Conservation (phyloP, 441 rosid genomes). For the Euphorbia schlechtendalii region DNA sequence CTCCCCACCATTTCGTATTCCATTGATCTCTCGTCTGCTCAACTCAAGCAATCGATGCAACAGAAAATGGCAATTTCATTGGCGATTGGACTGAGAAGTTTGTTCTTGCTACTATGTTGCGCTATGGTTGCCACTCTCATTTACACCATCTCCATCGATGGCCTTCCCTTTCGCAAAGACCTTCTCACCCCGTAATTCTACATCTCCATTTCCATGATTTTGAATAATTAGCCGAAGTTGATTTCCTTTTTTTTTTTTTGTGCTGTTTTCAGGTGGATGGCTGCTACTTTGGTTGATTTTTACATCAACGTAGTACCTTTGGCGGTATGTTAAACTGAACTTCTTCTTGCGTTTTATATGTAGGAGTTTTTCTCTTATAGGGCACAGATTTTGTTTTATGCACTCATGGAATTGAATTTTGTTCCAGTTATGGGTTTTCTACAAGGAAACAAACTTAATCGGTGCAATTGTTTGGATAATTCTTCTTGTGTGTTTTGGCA, state of each 20-base stretch:
- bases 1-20: too few species aligned
- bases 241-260: neutral
- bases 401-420: neutral
- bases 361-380: neutral
- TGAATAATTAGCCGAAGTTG: too few species aligned
- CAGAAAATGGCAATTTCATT: slow-evolving; percentile 2
- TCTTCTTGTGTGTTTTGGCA: slow-evolving; percentile 60
- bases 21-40: too few species aligned
- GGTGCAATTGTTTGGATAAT: slow-evolving; percentile 46
- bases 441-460: slow-evolving; percentile 49
- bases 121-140: slow-evolving; percentile 48
- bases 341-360: too few species aligned
- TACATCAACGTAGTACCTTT: slow-evolving; percentile 51
- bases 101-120: slow-evolving; percentile 40
- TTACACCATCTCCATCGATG: slow-evolving; percentile 59
- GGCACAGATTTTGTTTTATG: neutral
- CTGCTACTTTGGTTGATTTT: slow-evolving; percentile 67
- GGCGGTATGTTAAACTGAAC: slow-evolving; percentile 41
- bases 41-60: neutral
- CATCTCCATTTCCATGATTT: neutral
- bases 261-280: slow-evolving; percentile 56
- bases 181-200: slow-evolving; percentile 63
- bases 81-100: slow-evolving; percentile 30
- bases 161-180: slow-evolving; percentile 69
- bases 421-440: slow-evolving; percentile 58